Base-by-base conservation (phyloP, 179 eudicot genomes). In the Heliamphora pulchella region DNA sequence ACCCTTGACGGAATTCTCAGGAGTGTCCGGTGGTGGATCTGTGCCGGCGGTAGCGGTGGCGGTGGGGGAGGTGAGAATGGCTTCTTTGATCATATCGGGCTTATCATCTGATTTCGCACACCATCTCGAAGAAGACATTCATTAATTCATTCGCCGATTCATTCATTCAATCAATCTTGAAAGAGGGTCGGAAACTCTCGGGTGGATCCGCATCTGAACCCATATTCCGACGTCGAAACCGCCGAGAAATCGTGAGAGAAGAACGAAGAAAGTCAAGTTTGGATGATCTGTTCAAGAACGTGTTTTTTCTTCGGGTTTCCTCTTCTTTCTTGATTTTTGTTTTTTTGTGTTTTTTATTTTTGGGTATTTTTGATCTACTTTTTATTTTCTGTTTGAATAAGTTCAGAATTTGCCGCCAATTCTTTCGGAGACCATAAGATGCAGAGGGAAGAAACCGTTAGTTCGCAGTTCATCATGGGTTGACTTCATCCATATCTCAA, bases 1-100 rank as follows among this genome's bases (percentile, higher is more conserved):
- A 11, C 72, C 53, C 80, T 83, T 88, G 70, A 81, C 62, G 2
- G 83, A 85, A 81, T 76, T 76, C 3, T 81, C 85, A 1, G 75
- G 54, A 3, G 82, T 47, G 68, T 79, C 2, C 8, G 83, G 46
- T 17, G 82, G 64, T 73, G 64, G 31, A 31, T 31, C 31, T 31
- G 31, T 31, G 31, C 31, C 61, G 80, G n/a, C n/a, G n/a, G n/a
- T n/a, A n/a, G 71, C 0, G 72, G 77, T 15, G 71, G 50, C 4
- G 78, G 65, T 1, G 78, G 57, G 43, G 66, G 11, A 9, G 11
- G 82, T 54, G 47, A 69, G 3, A n/a, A 53, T 75, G 18, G 77
- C 78, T 3, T 5, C 44, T 6, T 70, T 66, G 9, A 55, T 77
- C 83, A 77, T 85, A 46, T 75, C 74, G 39, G 44, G 13, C 55